Percentiles rank a stretch among this genome's conserved stretches.
Evolutionary conservation across 1,284 basidiomycete genomes (phyloP).

Genomic region (Athelia psychrophila): DNA sequence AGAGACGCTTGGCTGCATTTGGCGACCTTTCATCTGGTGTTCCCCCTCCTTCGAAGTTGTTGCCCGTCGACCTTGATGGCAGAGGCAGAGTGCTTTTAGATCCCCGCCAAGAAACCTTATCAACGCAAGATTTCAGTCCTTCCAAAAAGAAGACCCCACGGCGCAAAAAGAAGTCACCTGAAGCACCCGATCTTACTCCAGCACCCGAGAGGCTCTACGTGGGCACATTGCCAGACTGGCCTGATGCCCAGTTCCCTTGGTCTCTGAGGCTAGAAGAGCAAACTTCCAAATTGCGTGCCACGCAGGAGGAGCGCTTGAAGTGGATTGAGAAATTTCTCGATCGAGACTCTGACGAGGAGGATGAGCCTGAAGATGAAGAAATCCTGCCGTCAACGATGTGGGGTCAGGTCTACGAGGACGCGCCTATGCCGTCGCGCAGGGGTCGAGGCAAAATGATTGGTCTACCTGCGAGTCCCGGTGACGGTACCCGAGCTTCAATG

Average conservation of each 20-base stretch:
- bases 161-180: conserved; percentile 33
- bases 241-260: conserved; percentile 76
- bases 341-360: conserved; percentile 55
- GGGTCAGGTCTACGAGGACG: conserved; percentile 28
- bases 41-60: conserved; percentile 35
- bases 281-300: conserved; percentile 43
- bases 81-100: conserved; percentile 65
- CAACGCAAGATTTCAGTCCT: not conserved
- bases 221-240: conserved; percentile 60
- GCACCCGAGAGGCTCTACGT: not conserved
- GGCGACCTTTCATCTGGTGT: conserved; percentile 14
- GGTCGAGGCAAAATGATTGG: conserved; percentile 66
- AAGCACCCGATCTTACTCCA: not conserved
- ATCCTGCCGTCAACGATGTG: conserved; percentile 28
- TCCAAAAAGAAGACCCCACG: conserved; percentile 8
- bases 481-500: not conserved
- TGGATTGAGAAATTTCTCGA: conserved; percentile 60
- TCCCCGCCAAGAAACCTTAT: conserved; percentile 31
- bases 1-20: conserved; percentile 64
- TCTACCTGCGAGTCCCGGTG: conserved; percentile 16
- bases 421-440: conserved; percentile 29
- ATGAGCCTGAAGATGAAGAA: conserved; percentile 38
- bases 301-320: conserved; percentile 54
- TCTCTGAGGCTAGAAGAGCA: conserved; percentile 53
- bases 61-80: conserved; percentile 61